Percentiles rank a stretch among this genome's conserved stretches.
Conservation (phyloP, 352 stramenopile genomes). For the Pythium aphanidermatum region DNA sequence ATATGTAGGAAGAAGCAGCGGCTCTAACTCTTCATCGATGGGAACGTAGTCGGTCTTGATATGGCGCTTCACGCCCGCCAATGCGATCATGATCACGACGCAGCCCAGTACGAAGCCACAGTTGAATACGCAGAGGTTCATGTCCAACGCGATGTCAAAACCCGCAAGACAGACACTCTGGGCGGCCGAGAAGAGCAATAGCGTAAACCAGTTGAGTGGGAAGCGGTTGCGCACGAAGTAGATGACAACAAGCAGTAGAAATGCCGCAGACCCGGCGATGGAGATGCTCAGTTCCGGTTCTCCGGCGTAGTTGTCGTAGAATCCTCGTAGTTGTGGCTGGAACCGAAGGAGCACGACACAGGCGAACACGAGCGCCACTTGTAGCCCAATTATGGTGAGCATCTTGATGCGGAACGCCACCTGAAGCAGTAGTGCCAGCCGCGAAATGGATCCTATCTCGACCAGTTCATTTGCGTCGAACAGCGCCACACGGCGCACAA, state of each 20-base stretch:
- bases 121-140: constrained; percentile 8
- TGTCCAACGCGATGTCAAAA: constrained; percentile 11
- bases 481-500: no score
- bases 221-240: constrained; percentile 11
- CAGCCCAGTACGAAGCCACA: constrained; percentile 9
- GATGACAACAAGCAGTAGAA: constrained; percentile 7
- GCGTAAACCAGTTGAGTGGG: constrained; percentile 21
- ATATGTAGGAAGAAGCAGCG: constrained; percentile 2
- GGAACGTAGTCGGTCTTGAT: neutral
- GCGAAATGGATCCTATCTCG: constrained; percentile 12
- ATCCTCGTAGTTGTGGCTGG: neutral
- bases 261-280: neutral
- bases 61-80: constrained; percentile 4
- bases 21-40: neutral
- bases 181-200: constrained; percentile 12
- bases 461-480: no score
- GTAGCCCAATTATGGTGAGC: constrained; percentile 16
- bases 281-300: neutral
- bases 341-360: constrained; percentile 4
- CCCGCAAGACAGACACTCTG: constrained; percentile 4
- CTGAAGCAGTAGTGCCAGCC: constrained; percentile 14
- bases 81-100: constrained; percentile 10
- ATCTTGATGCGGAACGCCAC: constrained; percentile 20
- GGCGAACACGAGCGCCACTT: constrained; percentile 10
- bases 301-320: neutral